Evolutionary conservation across 352 stramenopile species (phyloP).

Genomic region (Globisporangium megalacanthum): DNA sequence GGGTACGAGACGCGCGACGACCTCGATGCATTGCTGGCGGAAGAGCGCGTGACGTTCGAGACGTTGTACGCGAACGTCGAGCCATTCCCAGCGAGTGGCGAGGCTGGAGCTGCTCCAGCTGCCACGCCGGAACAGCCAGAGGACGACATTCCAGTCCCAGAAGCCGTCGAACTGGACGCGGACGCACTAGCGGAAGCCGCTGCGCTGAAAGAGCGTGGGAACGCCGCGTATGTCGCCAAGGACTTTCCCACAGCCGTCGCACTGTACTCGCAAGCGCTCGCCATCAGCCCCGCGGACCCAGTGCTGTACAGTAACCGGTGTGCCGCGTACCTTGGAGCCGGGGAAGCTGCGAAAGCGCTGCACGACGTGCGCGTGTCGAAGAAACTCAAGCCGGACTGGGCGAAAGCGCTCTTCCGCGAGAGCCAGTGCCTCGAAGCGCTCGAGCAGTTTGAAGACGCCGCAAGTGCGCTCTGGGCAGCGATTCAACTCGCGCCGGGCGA

Average conservation of each 20-base stretch:
- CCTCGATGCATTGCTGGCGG: slow-evolving; percentile 48
- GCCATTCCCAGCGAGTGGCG: slow-evolving; percentile 15
- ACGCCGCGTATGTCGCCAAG: slow-evolving; percentile 66
- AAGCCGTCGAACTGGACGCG: slow-evolving; percentile 30
- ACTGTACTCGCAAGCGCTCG: slow-evolving; percentile 62
- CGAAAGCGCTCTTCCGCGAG: slow-evolving; percentile 81
- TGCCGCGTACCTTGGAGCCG: slow-evolving; percentile 50
- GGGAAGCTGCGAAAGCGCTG: slow-evolving; percentile 58
- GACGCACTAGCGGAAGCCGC: slow-evolving; percentile 31
- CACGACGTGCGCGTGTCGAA: slow-evolving; percentile 73
- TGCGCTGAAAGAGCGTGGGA: slow-evolving; percentile 63
- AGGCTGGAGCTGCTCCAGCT: slow-evolving; percentile 28
- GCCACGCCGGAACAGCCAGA: slow-evolving; percentile 31
- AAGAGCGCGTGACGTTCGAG: slow-evolving; percentile 61
- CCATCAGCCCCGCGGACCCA: slow-evolving; percentile 44
- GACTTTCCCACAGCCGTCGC: slow-evolving; percentile 45
- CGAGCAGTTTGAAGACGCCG: slow-evolving; percentile 66
- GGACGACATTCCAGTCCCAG: slow-evolving; percentile 42
- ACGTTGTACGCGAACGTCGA: slow-evolving; percentile 37
- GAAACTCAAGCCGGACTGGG: slow-evolving; percentile 79
- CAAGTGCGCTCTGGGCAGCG: slow-evolving; percentile 63
- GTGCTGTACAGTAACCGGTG: slow-evolving; percentile 84
- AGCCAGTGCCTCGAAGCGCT: slow-evolving; percentile 77
- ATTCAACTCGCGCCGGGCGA: slow-evolving; percentile 72
- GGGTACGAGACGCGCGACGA: slow-evolving; percentile 47